Conservation (phyloP, 1,284 basidiomycete species). For the Flammula alnicola region DNA sequence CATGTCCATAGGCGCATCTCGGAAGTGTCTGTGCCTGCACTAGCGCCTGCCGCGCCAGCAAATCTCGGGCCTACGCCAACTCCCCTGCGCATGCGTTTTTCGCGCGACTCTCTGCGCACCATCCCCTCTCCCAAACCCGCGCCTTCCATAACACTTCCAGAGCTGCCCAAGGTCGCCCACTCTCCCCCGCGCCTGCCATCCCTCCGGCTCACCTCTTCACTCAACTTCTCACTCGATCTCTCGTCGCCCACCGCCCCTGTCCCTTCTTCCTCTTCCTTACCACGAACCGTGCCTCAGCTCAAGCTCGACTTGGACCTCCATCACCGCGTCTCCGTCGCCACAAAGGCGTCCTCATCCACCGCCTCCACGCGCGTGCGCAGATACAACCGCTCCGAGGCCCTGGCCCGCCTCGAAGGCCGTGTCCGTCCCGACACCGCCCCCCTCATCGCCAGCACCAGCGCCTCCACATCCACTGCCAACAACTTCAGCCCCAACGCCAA, state of each 20-base stretch:
- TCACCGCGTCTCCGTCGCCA: slow-evolving; percentile 42
- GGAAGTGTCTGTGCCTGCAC: slow-evolving; percentile 29
- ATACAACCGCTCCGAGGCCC: slow-evolving; percentile 51
- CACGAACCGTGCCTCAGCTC: slow-evolving; percentile 9
- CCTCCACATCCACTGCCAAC: slow-evolving; percentile 14
- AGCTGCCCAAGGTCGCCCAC: slow-evolving; percentile 36
- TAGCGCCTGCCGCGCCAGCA: slow-evolving; percentile 25
- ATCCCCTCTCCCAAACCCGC: slow-evolving; percentile 68
- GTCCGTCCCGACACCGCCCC: slow-evolving; percentile 23
- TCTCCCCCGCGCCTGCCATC: slow-evolving; percentile 35
- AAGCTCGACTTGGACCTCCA: slow-evolving; percentile 21
- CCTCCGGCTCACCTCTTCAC: slow-evolving; percentile 26
- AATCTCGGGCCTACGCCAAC: slow-evolving; percentile 18
- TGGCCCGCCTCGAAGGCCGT: slow-evolving; percentile 68
- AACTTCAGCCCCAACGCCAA: not conserved
- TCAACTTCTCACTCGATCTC: slow-evolving; percentile 30
- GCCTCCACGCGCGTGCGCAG: slow-evolving; percentile 44
- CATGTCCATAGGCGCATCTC: slow-evolving; percentile 8
- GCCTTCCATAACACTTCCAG: slow-evolving; percentile 56
- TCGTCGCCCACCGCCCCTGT: slow-evolving; percentile 33
- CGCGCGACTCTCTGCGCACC: slow-evolving; percentile 51
- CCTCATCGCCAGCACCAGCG: not conserved
- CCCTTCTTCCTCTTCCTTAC: slow-evolving; percentile 37
- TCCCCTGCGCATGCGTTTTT: slow-evolving; percentile 34
- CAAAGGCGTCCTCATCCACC: slow-evolving; percentile 35